phyloP scores from a whole-genome alignment of 345 rosid species.

The Arabis hirsuta region DNA sequence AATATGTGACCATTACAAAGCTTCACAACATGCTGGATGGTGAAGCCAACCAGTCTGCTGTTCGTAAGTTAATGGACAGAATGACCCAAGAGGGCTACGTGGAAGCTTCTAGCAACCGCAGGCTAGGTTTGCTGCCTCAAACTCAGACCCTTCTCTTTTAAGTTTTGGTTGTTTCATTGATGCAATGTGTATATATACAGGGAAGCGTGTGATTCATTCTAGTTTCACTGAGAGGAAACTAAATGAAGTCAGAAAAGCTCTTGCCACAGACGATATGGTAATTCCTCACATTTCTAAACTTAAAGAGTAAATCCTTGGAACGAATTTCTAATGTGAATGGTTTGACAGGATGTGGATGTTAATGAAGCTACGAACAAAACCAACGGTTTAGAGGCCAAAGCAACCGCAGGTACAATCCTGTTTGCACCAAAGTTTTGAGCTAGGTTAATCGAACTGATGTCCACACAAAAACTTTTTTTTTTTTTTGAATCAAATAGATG shows the following conservation, averaged over 20 bases:
- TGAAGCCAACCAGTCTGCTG: slow-evolving; percentile 66
- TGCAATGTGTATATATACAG: slow-evolving; percentile 47
- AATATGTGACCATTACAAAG: slow-evolving; percentile 65
- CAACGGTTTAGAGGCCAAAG: slow-evolving; percentile 31
- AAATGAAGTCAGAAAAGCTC: slow-evolving; percentile 68
- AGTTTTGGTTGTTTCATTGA: slow-evolving; percentile 19
- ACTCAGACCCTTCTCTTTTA: slow-evolving; percentile 18
- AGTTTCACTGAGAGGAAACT: slow-evolving; percentile 66
- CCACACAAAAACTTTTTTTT: background rate
- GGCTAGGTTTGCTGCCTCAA: slow-evolving; percentile 66
- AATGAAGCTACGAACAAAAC: slow-evolving; percentile 43
- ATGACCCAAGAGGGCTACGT: slow-evolving; percentile 82
- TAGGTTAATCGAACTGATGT: background rate
- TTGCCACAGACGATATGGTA: slow-evolving; percentile 66
- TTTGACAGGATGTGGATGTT: slow-evolving; percentile 61
- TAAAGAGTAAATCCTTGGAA: background rate
- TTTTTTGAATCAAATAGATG: slow-evolving; percentile 43
- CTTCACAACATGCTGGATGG: slow-evolving; percentile 80
- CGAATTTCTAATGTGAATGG: slow-evolving; percentile 18
- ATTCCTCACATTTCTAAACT: background rate
- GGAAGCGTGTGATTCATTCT: slow-evolving; percentile 87
- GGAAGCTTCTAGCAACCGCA: slow-evolving; percentile 71
- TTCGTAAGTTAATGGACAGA: slow-evolving; percentile 69
- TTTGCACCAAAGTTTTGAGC: slow-evolving; percentile 12
- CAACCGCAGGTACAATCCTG: slow-evolving; percentile 26